Evolutionary conservation across 1,284 basidiomycete genomes (phyloP), one percentile per base, ranked within the genome.

Genomic region (Ustilago curta): DNA sequence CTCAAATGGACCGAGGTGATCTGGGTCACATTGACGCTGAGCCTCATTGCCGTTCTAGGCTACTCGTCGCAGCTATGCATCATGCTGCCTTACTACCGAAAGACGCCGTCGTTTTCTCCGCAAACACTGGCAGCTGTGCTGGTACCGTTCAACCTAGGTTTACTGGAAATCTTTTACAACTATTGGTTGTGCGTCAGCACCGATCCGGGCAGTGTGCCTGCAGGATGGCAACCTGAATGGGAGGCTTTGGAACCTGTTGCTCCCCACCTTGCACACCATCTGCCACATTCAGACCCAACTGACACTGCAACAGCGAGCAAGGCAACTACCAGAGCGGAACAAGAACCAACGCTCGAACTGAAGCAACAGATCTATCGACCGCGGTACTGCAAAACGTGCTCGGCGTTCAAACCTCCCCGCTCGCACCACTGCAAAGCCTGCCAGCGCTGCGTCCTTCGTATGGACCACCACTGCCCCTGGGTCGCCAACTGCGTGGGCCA

Each of bases 131-230:
- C 94, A 39, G 86, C 86, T 35, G 87, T 95, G 7, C 88, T 97
- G 11, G 77, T 90, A 0, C 94, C 94, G 1, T 96, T 97, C 91
- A 96, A 97, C 93, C 94, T 83, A 80, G 75, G 71, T 12, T 37
- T 80, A 21, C 18, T 77, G 4, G 58, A 44, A 29, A 76, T 83
- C 52, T 80, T 75, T 48, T 72, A 60, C 63, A 79, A 81, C 55
- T 84, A 84, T 68, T 80, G 57, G 40, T 67, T 75, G n/a, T 79
- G 76, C 57, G 65, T 81, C 19, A 54, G 42, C 16, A 73, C 71
- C 11, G 68, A 80, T 40, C 78, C 83, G 1, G 82, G 83, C 27
- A 53, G 70, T 39, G 81, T 84, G 2, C 82, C 83, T 4, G 1
- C 25, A 3, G 76, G 68, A 1, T 84, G 77, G 77, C 25, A 75